Evolutionary conservation across 352 stramenopile species (phyloP).

Genomic region (Globisporangium nunn): DNA sequence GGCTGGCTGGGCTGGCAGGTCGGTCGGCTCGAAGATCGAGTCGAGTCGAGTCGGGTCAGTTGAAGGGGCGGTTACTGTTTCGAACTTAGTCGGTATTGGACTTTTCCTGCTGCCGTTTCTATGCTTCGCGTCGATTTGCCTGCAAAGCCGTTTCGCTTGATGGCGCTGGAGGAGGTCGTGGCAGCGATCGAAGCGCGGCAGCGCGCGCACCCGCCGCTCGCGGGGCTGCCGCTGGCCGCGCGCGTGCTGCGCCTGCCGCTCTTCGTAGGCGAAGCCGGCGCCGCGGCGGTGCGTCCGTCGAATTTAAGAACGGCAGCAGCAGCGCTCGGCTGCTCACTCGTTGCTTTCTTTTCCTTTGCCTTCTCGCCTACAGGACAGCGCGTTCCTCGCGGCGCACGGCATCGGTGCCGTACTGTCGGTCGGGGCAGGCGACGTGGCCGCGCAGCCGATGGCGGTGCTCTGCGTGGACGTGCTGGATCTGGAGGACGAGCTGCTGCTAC

Average conservation of each 20-base stretch:
- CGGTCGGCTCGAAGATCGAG: background rate
- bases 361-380: background rate
- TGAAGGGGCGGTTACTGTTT: background rate
- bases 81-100: background rate
- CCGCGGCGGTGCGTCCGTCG: constrained; percentile 27
- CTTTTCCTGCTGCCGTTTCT: background rate
- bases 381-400: constrained; percentile 30
- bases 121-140: background rate
- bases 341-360: background rate
- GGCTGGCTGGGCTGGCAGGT: background rate
- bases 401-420: constrained; percentile 54
- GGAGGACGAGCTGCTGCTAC: constrained; percentile 64
- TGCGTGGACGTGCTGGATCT: constrained; percentile 70
- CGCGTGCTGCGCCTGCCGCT: constrained; percentile 34
- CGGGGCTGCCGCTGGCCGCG: constrained; percentile 34
- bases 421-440: constrained; percentile 46
- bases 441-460: constrained; percentile 20
- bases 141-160: background rate
- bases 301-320: no score
- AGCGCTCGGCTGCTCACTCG: background rate
- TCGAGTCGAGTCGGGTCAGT: background rate
- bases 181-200: constrained; percentile 30
- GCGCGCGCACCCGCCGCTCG: constrained; percentile 36
- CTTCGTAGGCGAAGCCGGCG: constrained; percentile 51
- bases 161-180: constrained; percentile 16